Conservation (phyloP, 176 grass and related monocot genomes). For the Areca catechu region DNA sequence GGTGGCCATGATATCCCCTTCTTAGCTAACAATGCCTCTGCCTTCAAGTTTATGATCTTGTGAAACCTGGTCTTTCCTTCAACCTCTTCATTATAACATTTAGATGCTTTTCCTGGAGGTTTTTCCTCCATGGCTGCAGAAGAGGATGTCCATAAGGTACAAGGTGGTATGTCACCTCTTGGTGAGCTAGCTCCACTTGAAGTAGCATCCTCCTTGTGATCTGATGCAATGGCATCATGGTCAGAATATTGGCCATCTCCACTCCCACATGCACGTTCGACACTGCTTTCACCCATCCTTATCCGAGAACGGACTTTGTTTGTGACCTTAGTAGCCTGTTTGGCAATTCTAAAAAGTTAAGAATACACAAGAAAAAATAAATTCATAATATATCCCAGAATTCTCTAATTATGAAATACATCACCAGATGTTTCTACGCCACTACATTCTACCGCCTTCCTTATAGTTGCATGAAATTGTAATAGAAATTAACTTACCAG, state of each 20-base stretch:
- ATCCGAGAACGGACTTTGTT: constrained; percentile 87
- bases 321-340: constrained; percentile 93
- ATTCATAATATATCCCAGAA: background rate
- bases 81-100: constrained; percentile 44
- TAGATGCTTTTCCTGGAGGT: constrained; percentile 39
- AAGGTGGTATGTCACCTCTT: constrained; percentile 40
- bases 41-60: constrained; percentile 84
- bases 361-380: constrained; percentile 30
- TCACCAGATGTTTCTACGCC: background rate
- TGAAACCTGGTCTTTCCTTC: constrained; percentile 65
- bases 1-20: constrained; percentile 86
- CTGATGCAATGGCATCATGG: constrained; percentile 21
- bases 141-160: constrained; percentile 8
- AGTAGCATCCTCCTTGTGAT: constrained; percentile 53
- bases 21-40: constrained; percentile 74
- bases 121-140: constrained; percentile 21
- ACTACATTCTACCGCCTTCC: constrained; percentile 1
- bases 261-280: constrained; percentile 44
- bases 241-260: constrained; percentile 46
- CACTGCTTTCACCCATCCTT: constrained; percentile 44
- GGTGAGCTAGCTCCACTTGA: constrained; percentile 54
- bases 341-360: constrained; percentile 55
- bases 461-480: constrained; percentile 15
- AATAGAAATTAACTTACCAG: constrained; percentile 43
- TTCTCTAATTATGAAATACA: background rate